These are phyloP conservation scores for Zea mays DNA, from an alignment of 176 grass and related monocot genomes.

Conservation along the genomic window Zm-B73-REFERENCE-NAM-5.0 NC_050104.1:124641501-124642000, in stretches of 20 bases:
- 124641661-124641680: no score
- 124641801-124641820: conserved; percentile 1
- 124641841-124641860: background rate
- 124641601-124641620: no score
- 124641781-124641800: conserved; percentile 44
- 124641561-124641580: no score
- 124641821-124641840: background rate
- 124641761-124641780: conserved; percentile 98
- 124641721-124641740: no score
- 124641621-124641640: no score
- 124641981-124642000: background rate
- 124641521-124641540: no score
- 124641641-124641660: no score
- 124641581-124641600: no score
- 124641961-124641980: background rate
- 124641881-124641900: background rate
- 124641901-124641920: background rate
- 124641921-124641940: background rate
- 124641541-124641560: no score
- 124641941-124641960: background rate
- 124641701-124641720: no score
- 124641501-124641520: no score
- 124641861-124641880: background rate
- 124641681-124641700: no score
- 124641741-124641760: conserved; percentile 49